Evolutionary conservation across 371 early-diverging fungal species (phyloP), one percentile per base, ranked within the genome.

Genomic region (Saksenaea oblongispora): DNA sequence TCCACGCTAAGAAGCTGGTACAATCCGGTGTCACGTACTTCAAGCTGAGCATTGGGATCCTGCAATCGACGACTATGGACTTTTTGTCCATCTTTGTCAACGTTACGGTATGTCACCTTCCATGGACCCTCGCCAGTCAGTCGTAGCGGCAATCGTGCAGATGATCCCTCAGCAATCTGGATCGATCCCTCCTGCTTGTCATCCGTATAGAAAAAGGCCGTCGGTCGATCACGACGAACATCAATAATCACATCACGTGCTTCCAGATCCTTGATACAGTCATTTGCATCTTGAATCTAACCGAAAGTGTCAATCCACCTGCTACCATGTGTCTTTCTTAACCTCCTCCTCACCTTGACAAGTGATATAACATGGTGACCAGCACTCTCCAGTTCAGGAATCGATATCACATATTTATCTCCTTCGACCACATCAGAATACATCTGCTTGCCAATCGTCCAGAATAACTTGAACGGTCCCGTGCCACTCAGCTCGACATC

Each of bases 101-200:
- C 61, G 56, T 79, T 72, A 18, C 75, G 74, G 35, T 79, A 82
- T 2, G 69, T 47, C 0, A 82, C 69, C 17, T 54, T 58, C 83
- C 83, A 82, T 22, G 83, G 83, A 0, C 74, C 75, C 62, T 82
- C 80, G 42, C 83, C 83, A 0, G 80, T 77, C 15, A 82, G 58
- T 10, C 80, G 73, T 4, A 82, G 58, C 9, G 80, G 83, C 11
- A 82, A 56, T 3, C 56, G 42, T 5, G 71, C 72, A 3, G 44
- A 51, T 3, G 70, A 39, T 3, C 80, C 80, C 61, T 82, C 75
- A 7, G 76, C 69, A 13, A 78, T 56, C 7, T 59, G 64, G 7
- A 73, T 62, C 10, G 53, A 42, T 10, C 64, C 66, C 17, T 73
- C 70, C 2, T 53, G 3, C 9, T 68, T 41, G 34, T 67, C 55